Percentiles rank a stretch among this genome's conserved stretches.
Conservation (phyloP, 2,329 filamentous ascomycete species). For the Aspergillus felis region DNA sequence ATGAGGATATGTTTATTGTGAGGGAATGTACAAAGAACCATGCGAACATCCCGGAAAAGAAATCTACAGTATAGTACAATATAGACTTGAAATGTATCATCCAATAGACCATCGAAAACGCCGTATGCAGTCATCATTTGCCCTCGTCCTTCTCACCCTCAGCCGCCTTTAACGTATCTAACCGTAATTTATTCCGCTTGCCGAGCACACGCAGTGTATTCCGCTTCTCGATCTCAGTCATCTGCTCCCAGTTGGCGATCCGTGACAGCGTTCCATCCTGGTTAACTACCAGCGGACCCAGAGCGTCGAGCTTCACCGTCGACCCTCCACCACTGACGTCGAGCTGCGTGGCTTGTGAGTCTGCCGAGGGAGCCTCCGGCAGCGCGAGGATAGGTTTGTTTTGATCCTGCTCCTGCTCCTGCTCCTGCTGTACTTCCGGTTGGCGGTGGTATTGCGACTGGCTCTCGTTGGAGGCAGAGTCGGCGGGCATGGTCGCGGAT, state of each 20-base stretch:
- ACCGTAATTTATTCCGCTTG: constrained; percentile 63
- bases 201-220: constrained; percentile 65
- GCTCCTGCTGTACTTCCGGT: constrained; percentile 4
- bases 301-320: constrained; percentile 58
- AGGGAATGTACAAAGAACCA: background rate
- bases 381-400: constrained; percentile 59
- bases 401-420: constrained; percentile 4
- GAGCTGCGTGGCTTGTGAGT: constrained; percentile 85
- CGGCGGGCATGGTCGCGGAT: constrained; percentile 4
- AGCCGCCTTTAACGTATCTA: constrained; percentile 51
- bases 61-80: background rate
- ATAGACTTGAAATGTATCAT: background rate
- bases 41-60: background rate
- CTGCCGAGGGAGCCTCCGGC: constrained; percentile 70
- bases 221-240: constrained; percentile 64
- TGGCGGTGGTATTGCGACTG: constrained; percentile 11
- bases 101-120: constrained; percentile 2
- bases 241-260: constrained; percentile 69
- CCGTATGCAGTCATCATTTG: background rate
- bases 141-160: constrained; percentile 11
- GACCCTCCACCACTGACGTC: constrained; percentile 51
- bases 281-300: constrained; percentile 73
- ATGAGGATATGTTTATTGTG: background rate
- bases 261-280: constrained; percentile 66
- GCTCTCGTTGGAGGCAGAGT: background rate